Percentiles rank a stretch among this genome's conserved stretches.
Conservation (phyloP, 164 flowering plant genomes). For the Nymphaea thermarum region DNA sequence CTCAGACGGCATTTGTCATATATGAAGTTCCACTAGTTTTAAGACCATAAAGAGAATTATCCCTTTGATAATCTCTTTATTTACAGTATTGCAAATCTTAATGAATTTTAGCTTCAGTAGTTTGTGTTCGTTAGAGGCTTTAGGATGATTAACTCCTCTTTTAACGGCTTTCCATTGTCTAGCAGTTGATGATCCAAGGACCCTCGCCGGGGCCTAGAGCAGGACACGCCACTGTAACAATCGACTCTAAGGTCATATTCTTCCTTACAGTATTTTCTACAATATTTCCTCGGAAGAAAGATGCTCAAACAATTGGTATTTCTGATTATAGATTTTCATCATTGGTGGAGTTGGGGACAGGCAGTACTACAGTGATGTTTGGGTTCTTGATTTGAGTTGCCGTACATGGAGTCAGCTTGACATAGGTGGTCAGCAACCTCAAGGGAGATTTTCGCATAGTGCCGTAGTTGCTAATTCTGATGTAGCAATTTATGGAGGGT, state of each 20-base stretch:
- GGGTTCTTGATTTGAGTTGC: conserved; percentile 55
- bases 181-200: conserved; percentile 55
- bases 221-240: conserved; percentile 67
- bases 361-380: conserved; percentile 72
- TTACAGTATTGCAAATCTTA: too few species aligned
- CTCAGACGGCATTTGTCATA: too few species aligned
- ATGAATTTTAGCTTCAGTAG: too few species aligned
- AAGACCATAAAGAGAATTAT: too few species aligned
- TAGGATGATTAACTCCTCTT: too few species aligned
- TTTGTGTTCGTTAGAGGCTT: too few species aligned
- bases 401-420: conserved; percentile 66
- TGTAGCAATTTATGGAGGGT: conserved; percentile 91
- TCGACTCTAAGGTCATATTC: conserved; percentile 51
- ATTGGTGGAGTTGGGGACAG: conserved; percentile 94
- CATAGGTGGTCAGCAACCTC: conserved; percentile 61
- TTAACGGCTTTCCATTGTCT: not conserved
- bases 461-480: conserved; percentile 54
- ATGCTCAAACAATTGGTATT: not conserved
- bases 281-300: not conserved
- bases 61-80: too few species aligned
- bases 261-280: not conserved
- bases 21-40: too few species aligned
- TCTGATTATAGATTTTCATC: conserved; percentile 48
- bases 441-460: conserved; percentile 89
- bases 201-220: conserved; percentile 78